Base-by-base conservation (phyloP, 2,329 filamentous ascomycete species). In the Xenosphaeropsis pyriputrescens region DNA sequence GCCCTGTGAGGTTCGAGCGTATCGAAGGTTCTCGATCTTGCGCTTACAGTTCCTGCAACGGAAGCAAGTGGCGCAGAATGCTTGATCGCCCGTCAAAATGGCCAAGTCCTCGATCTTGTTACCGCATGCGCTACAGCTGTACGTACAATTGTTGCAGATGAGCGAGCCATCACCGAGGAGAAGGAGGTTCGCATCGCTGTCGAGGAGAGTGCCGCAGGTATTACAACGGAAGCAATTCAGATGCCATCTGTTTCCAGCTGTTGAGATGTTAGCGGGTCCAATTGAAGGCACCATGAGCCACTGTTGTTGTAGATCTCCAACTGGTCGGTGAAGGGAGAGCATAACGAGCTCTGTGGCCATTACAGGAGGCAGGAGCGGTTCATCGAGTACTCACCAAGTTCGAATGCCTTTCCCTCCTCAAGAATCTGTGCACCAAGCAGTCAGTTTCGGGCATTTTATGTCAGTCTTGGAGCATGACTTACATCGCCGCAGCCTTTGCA, bases 101-200 rank as follows among this genome's bases (percentile, higher is more conserved):
- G 91, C 91, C 44, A 96, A 69, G 57, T 98, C 91, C 58, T 98
- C 91, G 48, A 98, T 98, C 67, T 98, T 98, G 66, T 93, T 89
- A 41, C 79, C 78, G 61, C 91, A 98, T 38, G 88, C 88, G 59
- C 79, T 94, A 67, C 91, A 98, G 68, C 88, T 95, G 60, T 98
- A 98, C 38, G 91, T 96, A 65, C 91, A 98, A 61, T 95, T 94
- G 65, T 94, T 96, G 70, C 91, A 98, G 50, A 98, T 96, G 47
- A 98, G 75, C 14, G 89, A 96, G 47, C 91, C 91, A 63, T 98
- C 91, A 57, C 91, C 91, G 45, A 98, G 83, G 18, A 98, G 80
- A 37, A 98, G 78, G 36, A 98, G 79, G 61, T 96, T 96, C 51
- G 91, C 91, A 57, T 98, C 89, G 44, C 91, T 96, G 64, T 98